phyloP scores from a whole-genome alignment of 768 basidiomycete genomes.

The Cystofilobasidium bisporidii region DNA sequence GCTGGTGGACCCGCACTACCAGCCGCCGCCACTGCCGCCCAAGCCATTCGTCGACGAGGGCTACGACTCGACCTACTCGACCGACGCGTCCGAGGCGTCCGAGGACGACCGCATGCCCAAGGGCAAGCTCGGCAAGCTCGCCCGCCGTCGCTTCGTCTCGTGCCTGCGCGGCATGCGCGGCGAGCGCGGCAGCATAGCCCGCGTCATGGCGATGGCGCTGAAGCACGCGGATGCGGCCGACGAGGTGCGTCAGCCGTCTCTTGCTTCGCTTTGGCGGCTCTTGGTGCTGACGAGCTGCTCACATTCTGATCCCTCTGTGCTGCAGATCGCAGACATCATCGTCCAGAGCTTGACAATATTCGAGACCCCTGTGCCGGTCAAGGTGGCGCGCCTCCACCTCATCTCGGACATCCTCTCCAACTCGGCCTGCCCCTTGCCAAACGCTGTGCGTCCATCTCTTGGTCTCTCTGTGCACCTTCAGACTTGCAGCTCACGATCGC shows the following conservation, averaged over 20 bases:
- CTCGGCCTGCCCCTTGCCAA: conserved; percentile 44
- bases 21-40: conserved; percentile 40
- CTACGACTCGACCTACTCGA: conserved; percentile 77
- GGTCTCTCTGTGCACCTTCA: not conserved
- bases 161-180: conserved; percentile 82
- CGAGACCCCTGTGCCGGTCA: conserved; percentile 92
- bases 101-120: conserved; percentile 73
- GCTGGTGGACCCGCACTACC: conserved; percentile 40
- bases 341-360: conserved; percentile 79
- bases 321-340: conserved; percentile 79
- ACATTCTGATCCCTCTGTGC: not conserved
- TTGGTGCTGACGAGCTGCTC: no score
- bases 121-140: conserved; percentile 64
- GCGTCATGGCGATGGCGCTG: conserved; percentile 94
- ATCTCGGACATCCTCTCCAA: conserved; percentile 98
- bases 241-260: conserved; percentile 50
- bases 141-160: conserved; percentile 74
- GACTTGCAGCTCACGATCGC: not conserved
- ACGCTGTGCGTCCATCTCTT: not conserved
- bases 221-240: conserved; percentile 93
- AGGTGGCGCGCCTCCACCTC: conserved; percentile 85
- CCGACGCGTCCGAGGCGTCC: conserved; percentile 87
- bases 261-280: no score
- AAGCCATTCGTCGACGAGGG: conserved; percentile 49
- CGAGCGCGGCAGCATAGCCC: conserved; percentile 76